A percentile compares a stretch with the other conserved stretches of the same genome.
These are phyloP conservation scores for Scheffersomyces coipomensis DNA, from an alignment of 805 yeast genomes.

Conservation along the genomic window DNA sequence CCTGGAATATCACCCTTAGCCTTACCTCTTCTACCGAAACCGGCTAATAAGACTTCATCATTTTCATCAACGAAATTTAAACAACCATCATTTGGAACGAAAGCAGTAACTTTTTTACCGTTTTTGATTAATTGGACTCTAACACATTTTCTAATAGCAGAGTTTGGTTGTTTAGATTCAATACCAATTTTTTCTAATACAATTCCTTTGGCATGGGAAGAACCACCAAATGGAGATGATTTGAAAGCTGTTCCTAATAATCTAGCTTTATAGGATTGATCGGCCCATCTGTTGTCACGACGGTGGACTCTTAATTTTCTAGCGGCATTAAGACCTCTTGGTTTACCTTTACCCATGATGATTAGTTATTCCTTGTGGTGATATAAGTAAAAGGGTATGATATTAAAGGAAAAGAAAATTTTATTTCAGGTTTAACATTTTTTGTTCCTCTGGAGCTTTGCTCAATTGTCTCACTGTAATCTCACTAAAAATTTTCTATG, in stretches of 20 bases:
- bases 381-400: neutral
- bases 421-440: neutral
- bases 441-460: too few species aligned
- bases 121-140: constrained; percentile 99
- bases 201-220: constrained; percentile 99
- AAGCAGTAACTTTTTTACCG: constrained; percentile 99
- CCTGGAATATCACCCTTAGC: constrained; percentile 99
- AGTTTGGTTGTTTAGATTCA: constrained; percentile 99
- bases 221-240: constrained; percentile 99
- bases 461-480: too few species aligned
- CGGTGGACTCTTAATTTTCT: constrained; percentile 99
- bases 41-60: constrained; percentile 99
- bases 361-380: constrained; percentile 29
- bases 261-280: constrained; percentile 96
- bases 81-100: constrained; percentile 99
- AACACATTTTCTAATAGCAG: constrained; percentile 99
- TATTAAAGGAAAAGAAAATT: constrained; percentile 5
- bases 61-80: constrained; percentile 99
- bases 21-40: constrained; percentile 99
- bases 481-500: too few species aligned
- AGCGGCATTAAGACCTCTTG: constrained; percentile 99
- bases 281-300: constrained; percentile 99
- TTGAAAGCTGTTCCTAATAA: constrained; percentile 99
- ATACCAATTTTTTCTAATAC: constrained; percentile 99
- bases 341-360: constrained; percentile 99